Base-by-base conservation (phyloP, 2,329 filamentous ascomycete species). In the Paecilomyces formosus region DNA sequence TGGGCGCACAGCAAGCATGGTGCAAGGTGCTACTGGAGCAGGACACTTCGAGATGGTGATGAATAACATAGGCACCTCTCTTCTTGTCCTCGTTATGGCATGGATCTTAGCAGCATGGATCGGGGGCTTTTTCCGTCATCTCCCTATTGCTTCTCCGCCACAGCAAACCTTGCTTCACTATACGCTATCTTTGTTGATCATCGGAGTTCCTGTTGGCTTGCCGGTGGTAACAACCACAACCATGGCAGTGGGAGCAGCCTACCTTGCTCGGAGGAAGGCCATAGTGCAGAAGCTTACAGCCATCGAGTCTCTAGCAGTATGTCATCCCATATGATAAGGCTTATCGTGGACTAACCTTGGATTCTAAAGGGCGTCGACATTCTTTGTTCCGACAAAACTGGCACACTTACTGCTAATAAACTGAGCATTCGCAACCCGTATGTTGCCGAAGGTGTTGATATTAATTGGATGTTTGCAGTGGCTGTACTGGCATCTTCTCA, bases 391-490 rank as follows among this genome's bases (percentile, higher is more conserved):
- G 88, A 92, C 76, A 91, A 92, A 80, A 91, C 88, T 9, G 88
- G 88, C 76, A 92, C 88, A 22, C 80, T 91, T n/a, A 75, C 72
- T 1, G 72, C 72, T 18, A 75, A 75, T 63, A 88, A 90, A 77
- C 79, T 91, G 60, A 88, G 85, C 67, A 88, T 91, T 67, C 87
- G 88, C 64, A 88, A 90, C 67, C 88, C 88, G 2, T 91, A 87
- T 73, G 87, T 90, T 53, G 85, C 87, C 50, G 88, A 90, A 74
- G 88, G 88, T 57, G 84, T 89, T 66, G 88, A 90, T 71, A 82
- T 90, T 70, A 88, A 90, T 78, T 91, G 88, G 87, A 89, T 91
- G 86, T 90, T 91, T 85, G 87, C 88, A 57, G 88, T 89, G 62
- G 88, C 88, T 59, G 88, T 86, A 58, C 81, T 91, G 22, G 88